These are phyloP conservation scores for Nectriaceae sp. DNA, from an alignment of 2,329 filamentous ascomycete genomes.

Conservation along the genomic window DNA sequence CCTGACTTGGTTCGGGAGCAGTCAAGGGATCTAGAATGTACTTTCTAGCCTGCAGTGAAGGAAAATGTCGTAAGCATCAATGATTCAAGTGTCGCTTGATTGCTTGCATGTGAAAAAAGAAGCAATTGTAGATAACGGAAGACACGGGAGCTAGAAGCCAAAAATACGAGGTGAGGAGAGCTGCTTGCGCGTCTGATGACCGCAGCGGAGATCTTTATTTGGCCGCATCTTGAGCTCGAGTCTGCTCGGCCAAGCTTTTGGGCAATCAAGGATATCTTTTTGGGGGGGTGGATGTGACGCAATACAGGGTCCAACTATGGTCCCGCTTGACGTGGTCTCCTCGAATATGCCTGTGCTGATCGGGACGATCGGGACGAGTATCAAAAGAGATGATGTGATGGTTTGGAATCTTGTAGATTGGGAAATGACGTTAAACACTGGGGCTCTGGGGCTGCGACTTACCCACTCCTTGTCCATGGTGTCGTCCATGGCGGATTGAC, in stretches of 20 bases:
- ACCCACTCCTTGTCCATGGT: conserved; percentile 52
- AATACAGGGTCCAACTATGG: conserved; percentile 20
- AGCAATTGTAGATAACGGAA: neutral
- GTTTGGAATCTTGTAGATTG: too few species aligned
- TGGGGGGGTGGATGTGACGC: conserved; percentile 23
- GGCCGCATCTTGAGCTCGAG: neutral
- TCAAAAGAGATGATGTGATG: conserved; percentile 3
- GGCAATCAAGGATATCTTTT: neutral
- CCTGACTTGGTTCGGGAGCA: conserved; percentile 66
- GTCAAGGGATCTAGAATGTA: conserved; percentile 71
- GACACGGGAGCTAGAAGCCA: neutral
- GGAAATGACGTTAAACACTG: too few species aligned
- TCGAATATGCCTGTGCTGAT: neutral
- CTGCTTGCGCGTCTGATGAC: neutral
- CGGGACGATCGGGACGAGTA: neutral
- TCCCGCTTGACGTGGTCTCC: conserved; percentile 18
- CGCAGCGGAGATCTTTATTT: neutral
- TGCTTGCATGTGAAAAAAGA: neutral
- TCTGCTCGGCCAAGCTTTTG: neutral
- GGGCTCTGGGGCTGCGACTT: conserved; percentile 29
- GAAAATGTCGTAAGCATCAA: conserved; percentile 3
- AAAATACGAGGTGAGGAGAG: neutral
- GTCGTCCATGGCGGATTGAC: too few species aligned
- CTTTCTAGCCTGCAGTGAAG: conserved; percentile 55
- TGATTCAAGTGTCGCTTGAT: neutral